phyloP scores from a whole-genome alignment of 768 basidiomycete species.

The Pleurotus tuber-regium region DNA sequence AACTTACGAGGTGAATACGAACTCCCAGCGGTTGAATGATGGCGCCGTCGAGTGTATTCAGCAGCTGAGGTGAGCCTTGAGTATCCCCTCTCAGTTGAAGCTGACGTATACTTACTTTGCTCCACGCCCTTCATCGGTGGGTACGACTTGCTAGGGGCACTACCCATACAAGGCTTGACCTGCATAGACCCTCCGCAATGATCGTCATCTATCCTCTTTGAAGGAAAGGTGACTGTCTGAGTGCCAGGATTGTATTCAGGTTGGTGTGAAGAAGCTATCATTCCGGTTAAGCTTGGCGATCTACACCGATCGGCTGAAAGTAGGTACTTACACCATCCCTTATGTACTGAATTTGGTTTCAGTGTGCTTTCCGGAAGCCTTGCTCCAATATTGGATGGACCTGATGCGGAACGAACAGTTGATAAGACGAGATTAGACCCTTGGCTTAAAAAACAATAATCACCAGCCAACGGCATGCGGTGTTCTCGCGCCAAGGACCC shows the following conservation, averaged over 20 bases:
- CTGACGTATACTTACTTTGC: constrained; percentile 4
- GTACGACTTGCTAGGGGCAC: constrained; percentile 7
- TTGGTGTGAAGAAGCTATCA: constrained; percentile 3
- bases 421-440: too few relatives aligned
- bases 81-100: constrained; percentile 1
- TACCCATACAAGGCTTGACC: constrained; percentile 4
- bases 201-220: neutral
- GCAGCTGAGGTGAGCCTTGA: constrained; percentile 5
- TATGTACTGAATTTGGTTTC: neutral
- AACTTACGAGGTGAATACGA: constrained; percentile 6
- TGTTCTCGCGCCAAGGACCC: constrained; percentile 4
- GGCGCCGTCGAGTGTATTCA: constrained; percentile 9
- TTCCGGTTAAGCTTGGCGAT: neutral
- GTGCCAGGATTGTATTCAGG: neutral
- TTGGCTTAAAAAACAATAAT: constrained; percentile 1
- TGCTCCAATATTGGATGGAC: constrained; percentile 6
- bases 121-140: neutral
- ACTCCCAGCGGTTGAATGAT: constrained; percentile 4
- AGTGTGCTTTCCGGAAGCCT: constrained; percentile 6
- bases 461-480: constrained; percentile 5
- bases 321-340: constrained; percentile 6
- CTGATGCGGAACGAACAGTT: neutral
- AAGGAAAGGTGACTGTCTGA: neutral
- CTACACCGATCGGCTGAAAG: neutral
- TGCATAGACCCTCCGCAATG: neutral